Base-by-base conservation (phyloP, 2,329 filamentous ascomycete genomes). In the Monosporascus sp. region DNA sequence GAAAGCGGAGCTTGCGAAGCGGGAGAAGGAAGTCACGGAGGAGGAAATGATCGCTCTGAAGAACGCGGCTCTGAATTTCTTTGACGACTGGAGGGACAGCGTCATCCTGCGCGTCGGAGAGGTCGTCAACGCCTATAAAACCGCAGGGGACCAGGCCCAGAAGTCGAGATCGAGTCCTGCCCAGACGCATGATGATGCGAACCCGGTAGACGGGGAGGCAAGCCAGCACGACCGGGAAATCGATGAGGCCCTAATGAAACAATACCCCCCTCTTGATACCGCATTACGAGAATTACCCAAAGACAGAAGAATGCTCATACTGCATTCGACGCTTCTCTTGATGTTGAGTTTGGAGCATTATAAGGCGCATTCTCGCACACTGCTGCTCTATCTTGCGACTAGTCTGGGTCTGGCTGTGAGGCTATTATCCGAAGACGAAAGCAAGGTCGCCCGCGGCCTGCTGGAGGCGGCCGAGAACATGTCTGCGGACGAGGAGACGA, bases 321-420 rank as follows among this genome's bases (percentile, higher is more conserved):
- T 95, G 2, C 87, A 94, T 60, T 82, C 87, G 0, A 70, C 90
- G 22, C 75, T 95, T 0, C 74, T 96, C 1, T 75, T 93, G 9
- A 65, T 91, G 5, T 72, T 96, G 3, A 90, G 88, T 7, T 72
- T 95, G 3, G 85, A 94, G 65, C 83, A 88, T 56, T 96, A 94
- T 69, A 85, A 79, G 48, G 85, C 88, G 2, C 83, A 89, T 63
- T 89, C 89, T 2, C 81, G 89, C 3, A 77, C 88, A 1, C 74
- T 95, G 15, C 75, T 95, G 53, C 74, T 91, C 14, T 77, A 88
- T 57, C 67, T 92, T 36, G 77, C 87, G 1, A 88, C 86, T 1
- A 89, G 87, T 11, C 74, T 96, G 3, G 79, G 84, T n/a, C 72
- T 96, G 18, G 78, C 86, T 0, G 70, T 86, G 18, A 78, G 79